Evolutionary conservation across 108 stramenopile genomes (phyloP).

Genomic region (Mayamaea pseudoterrestris): DNA sequence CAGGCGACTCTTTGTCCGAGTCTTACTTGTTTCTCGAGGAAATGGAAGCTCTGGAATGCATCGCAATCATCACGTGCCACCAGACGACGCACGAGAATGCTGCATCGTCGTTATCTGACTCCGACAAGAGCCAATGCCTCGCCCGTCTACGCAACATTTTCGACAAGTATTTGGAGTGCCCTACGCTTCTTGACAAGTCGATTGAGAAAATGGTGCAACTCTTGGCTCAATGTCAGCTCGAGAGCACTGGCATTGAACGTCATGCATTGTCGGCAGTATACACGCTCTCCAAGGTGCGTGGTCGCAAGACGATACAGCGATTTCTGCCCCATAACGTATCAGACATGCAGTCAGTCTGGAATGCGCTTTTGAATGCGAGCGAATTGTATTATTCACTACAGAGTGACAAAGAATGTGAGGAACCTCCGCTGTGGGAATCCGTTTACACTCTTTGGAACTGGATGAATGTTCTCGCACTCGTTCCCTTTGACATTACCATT

Average conservation of each 20-base stretch:
- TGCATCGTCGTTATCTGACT: too few relatives aligned
- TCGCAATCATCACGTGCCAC: too few relatives aligned
- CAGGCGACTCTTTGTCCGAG: too few relatives aligned
- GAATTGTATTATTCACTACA: slow-evolving; percentile 19
- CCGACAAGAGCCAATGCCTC: too few relatives aligned
- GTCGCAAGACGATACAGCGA: slow-evolving; percentile 74
- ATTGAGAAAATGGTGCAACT: slow-evolving; percentile 32
- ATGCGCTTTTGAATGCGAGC: slow-evolving; percentile 38
- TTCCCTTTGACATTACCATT: slow-evolving; percentile 92
- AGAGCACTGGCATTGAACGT: slow-evolving; percentile 9
- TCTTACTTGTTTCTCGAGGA: too few relatives aligned
- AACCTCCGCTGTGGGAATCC: slow-evolving; percentile 72
- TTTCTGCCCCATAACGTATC: slow-evolving; percentile 85
- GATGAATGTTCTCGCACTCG: slow-evolving; percentile 87
- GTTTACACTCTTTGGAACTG: slow-evolving; percentile 91
- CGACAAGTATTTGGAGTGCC: slow-evolving; percentile 91
- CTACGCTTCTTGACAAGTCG: slow-evolving; percentile 76
- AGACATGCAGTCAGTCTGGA: slow-evolving; percentile 81
- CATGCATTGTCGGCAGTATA: slow-evolving; percentile 68
- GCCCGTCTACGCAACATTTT: slow-evolving; percentile 56
- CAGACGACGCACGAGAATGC: too few relatives aligned
- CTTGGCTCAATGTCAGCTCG: slow-evolving; percentile 36
- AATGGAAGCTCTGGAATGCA: too few relatives aligned
- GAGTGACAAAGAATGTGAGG: slow-evolving; percentile 9
- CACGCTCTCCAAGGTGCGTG: slow-evolving; percentile 86